Conservation (phyloP, 179 eudicot genomes). For the Pouteria campechiana region DNA sequence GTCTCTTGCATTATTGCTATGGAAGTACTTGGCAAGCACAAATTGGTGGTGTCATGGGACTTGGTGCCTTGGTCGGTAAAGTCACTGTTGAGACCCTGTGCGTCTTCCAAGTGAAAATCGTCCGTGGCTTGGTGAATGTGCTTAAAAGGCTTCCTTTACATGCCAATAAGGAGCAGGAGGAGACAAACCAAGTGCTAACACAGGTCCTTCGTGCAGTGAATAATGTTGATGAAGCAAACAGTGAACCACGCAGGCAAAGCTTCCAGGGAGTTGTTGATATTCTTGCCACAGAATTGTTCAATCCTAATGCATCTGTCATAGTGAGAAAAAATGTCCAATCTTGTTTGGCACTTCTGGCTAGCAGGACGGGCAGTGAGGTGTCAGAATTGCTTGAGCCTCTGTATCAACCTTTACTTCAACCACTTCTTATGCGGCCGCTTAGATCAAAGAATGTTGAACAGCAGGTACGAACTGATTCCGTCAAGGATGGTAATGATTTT, state of each 20-base stretch:
- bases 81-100: slow-evolving; percentile 90
- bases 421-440: slow-evolving; percentile 75
- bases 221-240: slow-evolving; percentile 95
- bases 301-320: slow-evolving; percentile 64
- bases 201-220: slow-evolving; percentile 97
- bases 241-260: slow-evolving; percentile 82
- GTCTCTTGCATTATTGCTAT: slow-evolving; percentile 89
- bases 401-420: slow-evolving; percentile 86
- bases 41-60: slow-evolving; percentile 94
- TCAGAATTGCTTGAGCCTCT: slow-evolving; percentile 95
- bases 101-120: slow-evolving; percentile 71
- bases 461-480: slow-evolving; percentile 46
- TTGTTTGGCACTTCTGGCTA: slow-evolving; percentile 92
- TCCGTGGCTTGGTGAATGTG: slow-evolving; percentile 80
- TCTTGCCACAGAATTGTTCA: slow-evolving; percentile 86
- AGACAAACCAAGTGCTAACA: slow-evolving; percentile 88
- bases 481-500: slow-evolving; percentile 1
- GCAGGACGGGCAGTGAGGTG: slow-evolving; percentile 96
- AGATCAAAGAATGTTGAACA: slow-evolving; percentile 95
- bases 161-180: slow-evolving; percentile 94
- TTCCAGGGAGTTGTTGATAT: slow-evolving; percentile 92
- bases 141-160: slow-evolving; percentile 87
- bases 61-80: slow-evolving; percentile 91
- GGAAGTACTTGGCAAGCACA: slow-evolving; percentile 97
- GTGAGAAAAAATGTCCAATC: slow-evolving; percentile 97